Evolutionary conservation across 495 filamentous ascomycete species (phyloP), one percentile per base, ranked within the genome.

Genomic region (Paragyromitra xinjiangensis): DNA sequence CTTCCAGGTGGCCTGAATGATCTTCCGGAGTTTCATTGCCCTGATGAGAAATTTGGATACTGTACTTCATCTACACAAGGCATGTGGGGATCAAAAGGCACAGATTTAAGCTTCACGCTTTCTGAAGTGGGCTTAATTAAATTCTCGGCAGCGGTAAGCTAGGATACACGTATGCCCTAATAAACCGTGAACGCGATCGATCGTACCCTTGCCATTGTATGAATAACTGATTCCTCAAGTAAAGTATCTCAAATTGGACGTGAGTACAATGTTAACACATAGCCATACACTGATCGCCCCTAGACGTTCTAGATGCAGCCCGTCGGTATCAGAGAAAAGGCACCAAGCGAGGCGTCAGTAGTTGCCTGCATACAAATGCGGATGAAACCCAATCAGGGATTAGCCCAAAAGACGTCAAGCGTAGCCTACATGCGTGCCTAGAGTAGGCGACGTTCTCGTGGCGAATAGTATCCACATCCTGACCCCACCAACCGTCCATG

Each of bases 351-450:
- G 51, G 44, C 55, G 66, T 69, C 66, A 69, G n/a, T 24, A 70
- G 40, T 62, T 69, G 24, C 58, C 26, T 63, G 42, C 42, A 37
- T 34, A 61, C n/a, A 6, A 19, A 75, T 24, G 55, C 72, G 72
- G 71, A 53, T 53, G 65, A 70, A 70, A 63, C 56, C 72, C 40
- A 45, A 69, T 69, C 71, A 70, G 16, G 59, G 61, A 65, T 42
- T 11, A n/a, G 9, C 58, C 58, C 44, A 64, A 37, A 14, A 51
- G 53, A 65, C 37, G 55, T 40, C 40, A 50, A 64, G 14, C 61
- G 34, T 64, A 45, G 24, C 34, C 26, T 22, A 3, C 68, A 29
- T 50, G 19, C 9, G 39, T 48, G 62, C 37, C 26, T 62, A 69
- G 29, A 44, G 42, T 44, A 8, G 6, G 29, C 24, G 34, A 66